Base-by-base conservation (phyloP, 306 rosid species). In the Medicago lupulina region DNA sequence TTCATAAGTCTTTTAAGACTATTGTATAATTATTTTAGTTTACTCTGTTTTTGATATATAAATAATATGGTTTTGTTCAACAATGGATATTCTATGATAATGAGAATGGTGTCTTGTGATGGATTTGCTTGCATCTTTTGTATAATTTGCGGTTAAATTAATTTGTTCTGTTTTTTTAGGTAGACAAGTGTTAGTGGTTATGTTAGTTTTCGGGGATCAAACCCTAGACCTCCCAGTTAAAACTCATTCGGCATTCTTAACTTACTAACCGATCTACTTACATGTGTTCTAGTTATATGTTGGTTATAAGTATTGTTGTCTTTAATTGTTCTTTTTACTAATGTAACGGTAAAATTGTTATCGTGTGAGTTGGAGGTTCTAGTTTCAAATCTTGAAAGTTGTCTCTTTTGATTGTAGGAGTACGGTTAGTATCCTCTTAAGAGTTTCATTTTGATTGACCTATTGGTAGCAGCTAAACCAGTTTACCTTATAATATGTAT, bases 1-100 rank as follows among this genome's bases (percentile, higher is more conserved):
- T 90, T 75, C 98, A 94, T 14, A 79, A 92, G 83, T 90, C 97
- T 63, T 94, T 94, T 36, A 91, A 87, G 85, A 94, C 97, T 17
- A 71, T 83, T 14, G 93, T 88, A 5, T 86, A 86, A 4, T 88
- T 14, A 4, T 88, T 14, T 77, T 77, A 50, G n/a, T 70, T 74
- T 65, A 7, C 38, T 34, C 9, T 66, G 51, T 66, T 66, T 66
- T 66, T 6, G 6, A 41, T 39, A 21, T 66, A 66, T 19, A 19
- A 46, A 64, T 38, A 39, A 38, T 9, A 38, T 16, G 70, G 25
- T 17, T 34, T 34, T 64, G 70, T 38, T 31, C 15, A 31, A 31
- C 6, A 61, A 61, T 61, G 21, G 13, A 61, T 61, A 4, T 61
- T 31, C 7, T 61, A 7, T 31, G 12, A 61, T 61, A 9, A 61